Base-by-base conservation (phyloP, 208 protist species). In the Acanthamoeba lenticulata region DNA sequence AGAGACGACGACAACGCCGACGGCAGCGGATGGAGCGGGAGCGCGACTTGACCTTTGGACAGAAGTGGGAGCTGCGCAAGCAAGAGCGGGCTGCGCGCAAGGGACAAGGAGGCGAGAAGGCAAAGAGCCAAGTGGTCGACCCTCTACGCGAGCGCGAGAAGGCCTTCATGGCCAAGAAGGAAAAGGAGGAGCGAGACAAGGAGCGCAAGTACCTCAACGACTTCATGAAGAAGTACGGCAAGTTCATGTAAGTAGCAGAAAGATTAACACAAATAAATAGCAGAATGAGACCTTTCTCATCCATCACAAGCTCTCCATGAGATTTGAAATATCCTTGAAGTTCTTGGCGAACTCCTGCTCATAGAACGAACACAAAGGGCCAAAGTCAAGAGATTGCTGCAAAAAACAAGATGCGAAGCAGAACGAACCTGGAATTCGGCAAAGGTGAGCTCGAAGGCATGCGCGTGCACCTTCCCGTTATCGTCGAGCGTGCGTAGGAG, bases 391-490 rank as follows among this genome's bases (percentile, higher is more conserved):
- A 45, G 0, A 44, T 93, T 42, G 38, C 27, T 7, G 34, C 11
- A 38, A 32, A 19, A 83, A n/a, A 34, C 5, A 32, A 9, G n/a
- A 6, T 36, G 47, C 55, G 2, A 40, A 19, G 36, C 27, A 38
- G 13, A 81, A 21, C 17, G 34, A 0, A 94, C 92, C 92, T 94
- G 92, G 38, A 94, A 94, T 72, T 94, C 92, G 40, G 92, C 4
- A 45, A 94, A 60, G 55, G 49, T 69, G 42, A 94, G 52, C 29
- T 94, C 92, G 27, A 94, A 94, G 15, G 92, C n/a, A 42, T 94
- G 77, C 15, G 47, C 24, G 34, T 52, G 9, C 38, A 94, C 40
- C 32, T 94, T 60, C 19, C 92, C 77, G 57, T 94, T 94, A 40
- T 62, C 49, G 74, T 94, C 92, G 6, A 77, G 44, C 1, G 60